Percentiles rank a stretch among this genome's conserved stretches.
Conservation (phyloP, 805 yeast species). For the Kregervanrija pseudodelftensis region DNA sequence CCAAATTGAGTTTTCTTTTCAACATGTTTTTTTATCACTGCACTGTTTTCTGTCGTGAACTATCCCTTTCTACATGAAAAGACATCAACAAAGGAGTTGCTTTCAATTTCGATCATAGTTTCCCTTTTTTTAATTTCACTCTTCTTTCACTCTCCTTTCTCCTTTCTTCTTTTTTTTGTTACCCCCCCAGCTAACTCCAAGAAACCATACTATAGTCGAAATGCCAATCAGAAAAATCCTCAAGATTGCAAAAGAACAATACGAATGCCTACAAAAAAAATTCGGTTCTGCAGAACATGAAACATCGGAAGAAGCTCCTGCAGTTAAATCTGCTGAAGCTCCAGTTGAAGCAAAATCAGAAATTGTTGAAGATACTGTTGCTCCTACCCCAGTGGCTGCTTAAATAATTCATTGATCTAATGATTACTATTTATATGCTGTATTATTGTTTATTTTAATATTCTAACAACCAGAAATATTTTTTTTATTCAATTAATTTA, state of each 20-base stretch:
- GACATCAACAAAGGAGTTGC: neutral
- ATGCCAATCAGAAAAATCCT: slow-evolving; percentile 31
- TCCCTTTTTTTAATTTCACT: neutral
- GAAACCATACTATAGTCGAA: slow-evolving; percentile 2
- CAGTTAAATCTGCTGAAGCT: slow-evolving; percentile 4
- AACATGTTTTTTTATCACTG: too few relatives aligned
- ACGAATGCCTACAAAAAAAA: slow-evolving; percentile 25
- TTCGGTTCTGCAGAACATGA: slow-evolving; percentile 14
- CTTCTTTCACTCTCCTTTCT: neutral
- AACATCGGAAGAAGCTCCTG: slow-evolving; percentile 11
- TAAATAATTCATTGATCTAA: neutral
- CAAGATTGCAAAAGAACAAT: slow-evolving; percentile 25
- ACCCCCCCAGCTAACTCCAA: neutral
- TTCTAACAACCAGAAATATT: neutral
- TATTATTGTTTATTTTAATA: neutral
- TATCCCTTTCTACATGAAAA: neutral
- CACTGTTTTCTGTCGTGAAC: neutral
- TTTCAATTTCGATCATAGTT: neutral
- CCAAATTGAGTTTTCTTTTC: too few relatives aligned
- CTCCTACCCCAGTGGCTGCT: slow-evolving; percentile 4
- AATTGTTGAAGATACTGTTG: slow-evolving; percentile 10
- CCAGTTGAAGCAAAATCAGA: slow-evolving; percentile 13
- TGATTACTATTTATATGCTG: neutral
- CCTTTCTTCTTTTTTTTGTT: slow-evolving; percentile 1
- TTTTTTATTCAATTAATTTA: neutral